Percentiles rank a stretch among this genome's conserved stretches.
These are phyloP conservation scores for Termitomyces sp. DNA, from an alignment of 768 basidiomycete genomes.

Conservation along the genomic window DNA sequence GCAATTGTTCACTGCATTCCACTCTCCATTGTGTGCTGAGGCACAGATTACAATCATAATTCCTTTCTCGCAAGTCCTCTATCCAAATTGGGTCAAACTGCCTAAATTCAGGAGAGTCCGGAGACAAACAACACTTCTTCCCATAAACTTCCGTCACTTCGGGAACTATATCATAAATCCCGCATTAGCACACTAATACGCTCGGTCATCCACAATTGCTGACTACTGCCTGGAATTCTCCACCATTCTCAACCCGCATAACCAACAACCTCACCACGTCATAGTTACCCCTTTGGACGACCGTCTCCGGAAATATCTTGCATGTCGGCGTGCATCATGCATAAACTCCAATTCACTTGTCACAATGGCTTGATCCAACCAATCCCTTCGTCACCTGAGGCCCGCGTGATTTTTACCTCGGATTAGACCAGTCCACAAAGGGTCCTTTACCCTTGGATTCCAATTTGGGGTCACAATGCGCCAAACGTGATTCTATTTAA, in stretches of 20 bases:
- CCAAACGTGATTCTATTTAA: neutral
- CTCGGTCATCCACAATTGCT: slow-evolving; percentile 9
- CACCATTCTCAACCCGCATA: neutral
- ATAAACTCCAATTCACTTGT: neutral
- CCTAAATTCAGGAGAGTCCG: slow-evolving; percentile 6
- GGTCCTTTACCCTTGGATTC: neutral
- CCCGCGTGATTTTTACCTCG: slow-evolving; percentile 9
- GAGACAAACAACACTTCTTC: slow-evolving; percentile 5
- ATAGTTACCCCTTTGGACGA: slow-evolving; percentile 3
- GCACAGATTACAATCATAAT: neutral
- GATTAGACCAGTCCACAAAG: neutral
- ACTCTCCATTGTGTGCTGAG: neutral
- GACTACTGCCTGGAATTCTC: neutral
- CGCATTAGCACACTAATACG: neutral
- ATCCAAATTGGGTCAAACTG: slow-evolving; percentile 10
- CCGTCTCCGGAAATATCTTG: slow-evolving; percentile 2
- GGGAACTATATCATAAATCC: slow-evolving; percentile 4
- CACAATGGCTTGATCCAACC: slow-evolving; percentile 4
- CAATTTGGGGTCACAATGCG: neutral
- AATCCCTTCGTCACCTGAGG: neutral
- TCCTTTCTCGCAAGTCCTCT: neutral
- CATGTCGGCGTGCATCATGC: neutral
- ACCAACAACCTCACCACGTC: slow-evolving; percentile 4
- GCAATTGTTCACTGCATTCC: neutral
- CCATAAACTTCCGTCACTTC: neutral